A percentile compares a stretch with the other conserved stretches of the same genome.
These are phyloP conservation scores for Halophytophthora batemanensis DNA, from an alignment of 352 stramenopile genomes.

Conservation along the genomic window DNA sequence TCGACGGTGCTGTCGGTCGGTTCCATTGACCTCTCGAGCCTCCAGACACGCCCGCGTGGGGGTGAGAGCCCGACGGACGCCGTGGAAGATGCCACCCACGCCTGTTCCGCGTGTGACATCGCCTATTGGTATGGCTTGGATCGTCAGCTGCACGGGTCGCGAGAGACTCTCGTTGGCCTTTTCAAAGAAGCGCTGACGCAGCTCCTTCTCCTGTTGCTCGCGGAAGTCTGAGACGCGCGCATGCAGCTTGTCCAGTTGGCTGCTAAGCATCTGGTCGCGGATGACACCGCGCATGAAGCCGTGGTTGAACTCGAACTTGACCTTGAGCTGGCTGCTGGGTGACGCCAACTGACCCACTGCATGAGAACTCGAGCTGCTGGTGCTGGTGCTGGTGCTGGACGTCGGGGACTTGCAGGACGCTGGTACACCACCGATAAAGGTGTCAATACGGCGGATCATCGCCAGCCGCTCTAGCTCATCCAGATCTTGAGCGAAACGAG, in stretches of 20 bases:
- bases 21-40: constrained; percentile 10
- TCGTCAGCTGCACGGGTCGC: constrained; percentile 30
- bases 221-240: constrained; percentile 65
- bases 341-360: constrained; percentile 18
- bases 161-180: constrained; percentile 67
- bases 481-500: constrained; percentile 61
- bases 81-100: constrained; percentile 5
- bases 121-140: constrained; percentile 8
- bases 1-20: neutral
- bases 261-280: constrained; percentile 76
- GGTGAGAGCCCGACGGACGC: constrained; percentile 28
- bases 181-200: constrained; percentile 74
- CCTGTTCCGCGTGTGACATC: constrained; percentile 12
- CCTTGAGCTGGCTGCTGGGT: constrained; percentile 40
- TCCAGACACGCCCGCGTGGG: constrained; percentile 24
- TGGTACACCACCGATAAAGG: constrained; percentile 67
- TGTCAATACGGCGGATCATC: constrained; percentile 80
- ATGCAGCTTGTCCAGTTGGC: constrained; percentile 79
- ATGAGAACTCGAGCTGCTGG: neutral
- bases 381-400: constrained; percentile 4
- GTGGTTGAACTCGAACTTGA: constrained; percentile 85
- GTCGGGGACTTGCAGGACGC: constrained; percentile 18
- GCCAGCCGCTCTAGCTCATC: constrained; percentile 68
- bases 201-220: constrained; percentile 69
- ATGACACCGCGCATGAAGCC: constrained; percentile 87